Base-by-base conservation (phyloP, 108 stramenopile species). In the Aurantiochytrium sp. region DNA sequence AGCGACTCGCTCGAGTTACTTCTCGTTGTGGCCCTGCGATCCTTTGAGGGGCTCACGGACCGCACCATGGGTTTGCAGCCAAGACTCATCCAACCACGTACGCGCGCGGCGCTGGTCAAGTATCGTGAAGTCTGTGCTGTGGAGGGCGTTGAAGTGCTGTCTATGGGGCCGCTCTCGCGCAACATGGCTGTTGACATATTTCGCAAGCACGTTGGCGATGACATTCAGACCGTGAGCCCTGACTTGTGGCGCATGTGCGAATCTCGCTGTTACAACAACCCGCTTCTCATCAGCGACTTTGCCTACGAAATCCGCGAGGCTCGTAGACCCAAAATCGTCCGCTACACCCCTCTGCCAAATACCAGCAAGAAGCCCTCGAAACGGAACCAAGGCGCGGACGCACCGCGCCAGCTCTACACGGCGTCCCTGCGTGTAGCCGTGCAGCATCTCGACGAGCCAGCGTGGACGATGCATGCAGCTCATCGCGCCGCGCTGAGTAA, bases 181-280 rank as follows among this genome's bases (percentile, higher is more conserved):
- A 25, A n/a, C 49, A 12, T 47, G 49, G 76, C 76, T 12, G 25
- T 53, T 35, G 76, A 83, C 76, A 12, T 83, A 1, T 83, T 83
- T 53, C 45, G 76, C 45, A 83, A 83, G 28, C 45, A 83, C 51
- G 49, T 83, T 55, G 76, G 76, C 51, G 51, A 47, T 19, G 49
- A 83, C 49, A 53, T 83, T 23, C 49, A 83, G 76, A 25, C n/a
- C 1, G 23, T 83, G 6, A 53, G 49, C 51, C 12, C 23, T 18
- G 76, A 83, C 49, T 23, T 83, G 6, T 83, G 76, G 76, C 76
- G 28, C n/a, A 23, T 83, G 14, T 83, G 76, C 76, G 76, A 83
- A 53, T 23, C 45, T 12, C 45, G 76, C 45, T 83, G 76, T 45
- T 83, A 45, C 76, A 83, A 83, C 51, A 83, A 83, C 76, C 76